Percentiles rank a stretch among this genome's conserved stretches.
Conservation (phyloP, 2,329 filamentous ascomycete species). For the Stachybotrys chartarum region DNA sequence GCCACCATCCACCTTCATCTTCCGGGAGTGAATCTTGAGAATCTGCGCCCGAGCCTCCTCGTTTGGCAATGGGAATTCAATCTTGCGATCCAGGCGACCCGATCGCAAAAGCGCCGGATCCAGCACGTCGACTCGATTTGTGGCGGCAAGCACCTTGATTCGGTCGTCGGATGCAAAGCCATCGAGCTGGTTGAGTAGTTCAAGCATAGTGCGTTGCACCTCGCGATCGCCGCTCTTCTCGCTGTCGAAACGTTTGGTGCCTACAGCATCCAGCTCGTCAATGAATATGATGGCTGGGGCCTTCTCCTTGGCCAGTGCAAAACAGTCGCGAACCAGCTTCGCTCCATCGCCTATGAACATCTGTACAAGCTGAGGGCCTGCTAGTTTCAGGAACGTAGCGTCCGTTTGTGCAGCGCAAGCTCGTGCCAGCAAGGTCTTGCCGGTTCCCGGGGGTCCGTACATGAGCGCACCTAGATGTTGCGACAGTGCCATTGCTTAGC, state of each 20-base stretch:
- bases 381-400: conserved; percentile 96
- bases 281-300: conserved; percentile 99
- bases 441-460: conserved; percentile 90
- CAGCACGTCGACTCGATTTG: conserved; percentile 89
- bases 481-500: conserved; percentile 37
- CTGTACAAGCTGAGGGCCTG: conserved; percentile 93
- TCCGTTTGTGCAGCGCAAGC: conserved; percentile 97
- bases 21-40: conserved; percentile 91
- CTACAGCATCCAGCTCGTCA: conserved; percentile 95
- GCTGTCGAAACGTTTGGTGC: conserved; percentile 97
- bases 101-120: conserved; percentile 88
- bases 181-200: conserved; percentile 96
- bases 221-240: conserved; percentile 97
- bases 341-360: conserved; percentile 99
- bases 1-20: conserved; percentile 91
- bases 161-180: conserved; percentile 95
- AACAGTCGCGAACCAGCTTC: conserved; percentile 95
- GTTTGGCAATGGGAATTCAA: conserved; percentile 96
- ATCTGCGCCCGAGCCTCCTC: conserved; percentile 97
- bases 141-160: conserved; percentile 92
- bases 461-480: conserved; percentile 97
- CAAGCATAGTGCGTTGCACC: conserved; percentile 97
- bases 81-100: conserved; percentile 90
- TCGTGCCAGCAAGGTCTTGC: conserved; percentile 86
- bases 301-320: conserved; percentile 97